phyloP scores from a whole-genome alignment of 495 filamentous ascomycete species.

The Viridothelium virens region DNA sequence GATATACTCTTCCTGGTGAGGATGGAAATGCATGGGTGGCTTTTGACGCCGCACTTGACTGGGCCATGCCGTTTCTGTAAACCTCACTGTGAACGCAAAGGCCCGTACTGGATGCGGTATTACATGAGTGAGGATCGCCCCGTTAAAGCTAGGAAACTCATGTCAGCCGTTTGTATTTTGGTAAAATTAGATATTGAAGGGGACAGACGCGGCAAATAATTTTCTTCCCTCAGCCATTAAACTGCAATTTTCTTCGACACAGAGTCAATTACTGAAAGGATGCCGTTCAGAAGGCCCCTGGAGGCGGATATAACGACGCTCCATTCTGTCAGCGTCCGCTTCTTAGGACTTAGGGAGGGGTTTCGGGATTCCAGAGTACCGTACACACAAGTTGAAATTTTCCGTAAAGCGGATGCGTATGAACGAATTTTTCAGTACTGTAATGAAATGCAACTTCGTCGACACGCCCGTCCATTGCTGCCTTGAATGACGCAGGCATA shows the following conservation, averaged over 20 bases:
- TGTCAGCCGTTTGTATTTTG: not conserved
- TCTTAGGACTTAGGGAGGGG: not conserved
- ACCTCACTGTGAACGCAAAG: not conserved
- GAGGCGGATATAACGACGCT: too few species aligned
- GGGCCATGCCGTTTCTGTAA: not conserved
- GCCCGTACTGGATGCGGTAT: not conserved
- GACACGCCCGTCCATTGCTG: too few species aligned
- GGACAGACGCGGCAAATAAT: not conserved
- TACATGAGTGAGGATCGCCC: not conserved
- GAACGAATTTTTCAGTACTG: not conserved
- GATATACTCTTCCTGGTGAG: conserved; percentile 41
- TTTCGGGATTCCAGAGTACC: not conserved
- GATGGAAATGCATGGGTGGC: conserved; percentile 44
- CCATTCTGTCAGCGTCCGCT: too few species aligned
- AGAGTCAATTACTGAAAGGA: not conserved
- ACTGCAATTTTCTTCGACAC: too few species aligned
- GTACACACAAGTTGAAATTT: not conserved
- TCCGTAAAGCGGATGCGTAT: not conserved
- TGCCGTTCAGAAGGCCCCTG: too few species aligned
- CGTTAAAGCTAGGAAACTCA: not conserved
- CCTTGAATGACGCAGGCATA: too few species aligned
- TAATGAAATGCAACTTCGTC: not conserved
- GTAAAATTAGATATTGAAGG: not conserved
- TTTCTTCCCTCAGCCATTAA: not conserved
- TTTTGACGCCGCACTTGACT: conserved; percentile 19